Evolutionary conservation across 2,329 filamentous ascomycete genomes (phyloP).

Genomic region (Blastomyces gilchristii): DNA sequence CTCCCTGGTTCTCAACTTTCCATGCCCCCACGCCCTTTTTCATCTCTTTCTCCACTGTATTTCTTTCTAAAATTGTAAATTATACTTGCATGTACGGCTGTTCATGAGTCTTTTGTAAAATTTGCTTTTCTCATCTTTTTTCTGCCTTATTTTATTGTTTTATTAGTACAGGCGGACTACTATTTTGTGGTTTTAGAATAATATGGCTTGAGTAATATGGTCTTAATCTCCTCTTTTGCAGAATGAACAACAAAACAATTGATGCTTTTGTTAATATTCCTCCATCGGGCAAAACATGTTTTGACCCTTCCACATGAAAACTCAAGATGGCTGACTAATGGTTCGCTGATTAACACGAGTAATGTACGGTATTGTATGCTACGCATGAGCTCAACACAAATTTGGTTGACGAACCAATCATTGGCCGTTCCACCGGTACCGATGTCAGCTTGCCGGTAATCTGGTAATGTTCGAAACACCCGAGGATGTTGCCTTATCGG

Average conservation of each 20-base stretch:
- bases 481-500: constrained; percentile 3
- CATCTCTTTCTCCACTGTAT: not conserved
- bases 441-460: constrained; percentile 1
- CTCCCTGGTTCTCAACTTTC: not conserved
- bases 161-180: not conserved
- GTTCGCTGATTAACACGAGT: not conserved
- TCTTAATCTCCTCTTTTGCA: not conserved
- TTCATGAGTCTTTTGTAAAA: not conserved
- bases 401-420: not conserved
- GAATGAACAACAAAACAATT: not conserved
- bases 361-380: not conserved
- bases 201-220: not conserved
- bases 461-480: not conserved
- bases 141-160: not conserved
- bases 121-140: not conserved
- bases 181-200: constrained; percentile 1
- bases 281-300: too few species aligned
- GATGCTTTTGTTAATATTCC: not conserved
- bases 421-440: not conserved
- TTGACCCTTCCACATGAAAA: not conserved
- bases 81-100: constrained; percentile 5
- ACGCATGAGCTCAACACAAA: not conserved
- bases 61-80: constrained; percentile 2
- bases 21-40: not conserved
- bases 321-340: not conserved